Evolutionary conservation across 176 grass and related monocot species (phyloP), one percentile per base, ranked within the genome.

Genomic region (Pontederia crassipes): DNA sequence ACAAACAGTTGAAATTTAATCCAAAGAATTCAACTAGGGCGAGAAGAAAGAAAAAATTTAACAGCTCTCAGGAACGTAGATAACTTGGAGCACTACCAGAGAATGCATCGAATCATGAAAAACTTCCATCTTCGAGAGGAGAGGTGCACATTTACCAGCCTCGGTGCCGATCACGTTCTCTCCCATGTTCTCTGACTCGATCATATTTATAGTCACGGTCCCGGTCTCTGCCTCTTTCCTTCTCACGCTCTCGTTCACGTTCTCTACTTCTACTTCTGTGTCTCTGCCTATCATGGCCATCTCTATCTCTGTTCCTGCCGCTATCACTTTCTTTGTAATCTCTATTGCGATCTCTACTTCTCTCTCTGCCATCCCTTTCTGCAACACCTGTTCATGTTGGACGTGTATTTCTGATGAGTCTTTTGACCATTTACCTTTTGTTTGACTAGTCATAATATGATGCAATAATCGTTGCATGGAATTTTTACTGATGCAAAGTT

Each of bases 181-280:
- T 40, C 6, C 32, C 32, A 7, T 40, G 32, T 40, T 40, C 32
- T 40, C 32, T 40, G 6, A 40, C 32, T 40, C 32, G 83, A 12
- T 80, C 65, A 11, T 80, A 80, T 2, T 62, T 71, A 35, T 65
- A 74, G 15, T 87, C 77, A 52, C 80, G 62, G 40, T 85, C 71
- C 59, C 67, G 72, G 47, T 84, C 77, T 70, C 88, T 87, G 9
- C 66, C 74, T 55, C 77, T 81, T 70, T 87, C 82, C 60, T 60
- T 85, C 67, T 86, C 79, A 0, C 73, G 79, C 14, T 83, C 83
- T 54, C 76, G 66, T 52, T 73, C 76, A 45, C 83, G 70, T 27
- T 82, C 83, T 49, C 70, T 69, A 65, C 85, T 88, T 52, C 69
- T 48, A 69, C 78, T 81, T 12, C 86, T 66, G 49, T 55, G 78